A percentile compares a stretch with the other conserved stretches of the same genome.
phyloP scores from a whole-genome alignment of 345 rosid genomes.

The Mallotus nudiflorus region DNA sequence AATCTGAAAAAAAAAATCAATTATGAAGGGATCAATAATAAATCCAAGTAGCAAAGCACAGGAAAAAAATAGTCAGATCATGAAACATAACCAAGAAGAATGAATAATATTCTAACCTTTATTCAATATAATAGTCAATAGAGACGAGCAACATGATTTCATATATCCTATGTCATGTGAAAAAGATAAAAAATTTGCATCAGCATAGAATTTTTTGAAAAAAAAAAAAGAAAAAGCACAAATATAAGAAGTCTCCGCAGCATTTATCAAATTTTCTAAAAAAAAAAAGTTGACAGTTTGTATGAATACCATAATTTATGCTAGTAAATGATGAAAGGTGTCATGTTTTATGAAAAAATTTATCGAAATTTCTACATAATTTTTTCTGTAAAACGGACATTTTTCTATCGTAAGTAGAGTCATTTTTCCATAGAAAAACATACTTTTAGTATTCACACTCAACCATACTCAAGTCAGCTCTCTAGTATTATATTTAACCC shows the following conservation, averaged over 20 bases:
- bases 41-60: neutral
- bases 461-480: no score
- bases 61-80: neutral
- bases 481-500: no score
- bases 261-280: neutral
- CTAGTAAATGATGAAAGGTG: no score
- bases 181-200: neutral
- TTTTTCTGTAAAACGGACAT: no score
- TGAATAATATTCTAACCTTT: neutral
- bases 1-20: constrained; percentile 51
- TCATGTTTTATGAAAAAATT: no score
- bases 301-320: no score
- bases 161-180: neutral
- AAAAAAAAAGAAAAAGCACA: neutral
- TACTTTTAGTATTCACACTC: no score
- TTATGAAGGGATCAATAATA: constrained; percentile 10
- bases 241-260: neutral
- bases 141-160: neutral
- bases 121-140: neutral
- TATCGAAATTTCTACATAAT: no score
- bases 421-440: no score
- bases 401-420: no score
- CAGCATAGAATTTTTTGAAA: neutral
- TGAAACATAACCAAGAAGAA: neutral
- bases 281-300: neutral